Evolutionary conservation across 768 basidiomycete species (phyloP), one percentile per base, ranked within the genome.

Genomic region (Pisolithus orientalis): DNA sequence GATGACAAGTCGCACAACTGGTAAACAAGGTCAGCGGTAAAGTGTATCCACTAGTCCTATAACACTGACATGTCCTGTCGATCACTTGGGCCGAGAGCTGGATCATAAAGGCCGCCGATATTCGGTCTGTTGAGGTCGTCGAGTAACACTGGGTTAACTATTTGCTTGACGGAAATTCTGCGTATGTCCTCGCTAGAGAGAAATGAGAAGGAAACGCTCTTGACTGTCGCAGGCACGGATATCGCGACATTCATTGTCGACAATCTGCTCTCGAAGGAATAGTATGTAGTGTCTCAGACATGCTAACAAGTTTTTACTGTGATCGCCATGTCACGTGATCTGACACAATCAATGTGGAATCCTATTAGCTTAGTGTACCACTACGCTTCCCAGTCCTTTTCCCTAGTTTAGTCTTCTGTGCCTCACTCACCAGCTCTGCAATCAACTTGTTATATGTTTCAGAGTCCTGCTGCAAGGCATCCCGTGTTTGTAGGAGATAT

Each of bases 81-180:
- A 59, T 87, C 85, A 65, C 83, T 85, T 39, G 96, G 96, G 2
- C 96, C 96, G 39, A 98, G 82, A 25, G 91, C 87, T 39, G 94
- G 90, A 71, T 99, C 96, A 62, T 99, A 99, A 43, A 99, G 75
- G 52, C 94, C 95, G 25, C 92, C 93, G 51, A 80, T 74, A 61
- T 90, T 98, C 3, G 96, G 96, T 59, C 89, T 75, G 67, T 94
- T 94, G 37, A 97, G 73, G 67, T 95, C 92, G 73, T 99, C 94
- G 57, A 98, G 80, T 39, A 99, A 81, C 53, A 88, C 78, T 3
- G 94, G 89, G 67, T 98, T 98, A 49, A 92, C 80, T 57, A 98
- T 87, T 73, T 96, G 92, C 72, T 96, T 94, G 64, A 98, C 95
- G n/a, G 93, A 95, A 64, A 98, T 92, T 53, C 87, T 82, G 43